A percentile compares a stretch with the other conserved stretches of the same genome.
Conservation (phyloP, 2,329 filamentous ascomycete genomes). For the Aspergillus tamarii region DNA sequence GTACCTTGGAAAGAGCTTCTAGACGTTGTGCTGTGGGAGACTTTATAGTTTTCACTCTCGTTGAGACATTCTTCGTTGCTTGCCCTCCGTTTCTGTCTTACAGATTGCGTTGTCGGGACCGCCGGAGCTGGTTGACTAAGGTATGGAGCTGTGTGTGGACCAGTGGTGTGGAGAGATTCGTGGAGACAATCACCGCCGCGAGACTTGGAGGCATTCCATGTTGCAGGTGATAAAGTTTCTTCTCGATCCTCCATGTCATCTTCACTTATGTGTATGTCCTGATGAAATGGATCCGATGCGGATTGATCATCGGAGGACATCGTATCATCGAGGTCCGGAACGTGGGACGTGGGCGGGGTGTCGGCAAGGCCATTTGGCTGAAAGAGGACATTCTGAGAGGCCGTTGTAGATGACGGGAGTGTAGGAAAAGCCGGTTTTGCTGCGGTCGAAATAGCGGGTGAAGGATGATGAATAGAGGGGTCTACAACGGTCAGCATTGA, state of each 20-base stretch:
- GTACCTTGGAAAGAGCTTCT: conserved; percentile 13
- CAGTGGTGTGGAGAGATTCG: conserved; percentile 18
- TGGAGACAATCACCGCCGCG: conserved; percentile 12
- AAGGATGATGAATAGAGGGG: conserved; percentile 13
- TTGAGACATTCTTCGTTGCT: background rate
- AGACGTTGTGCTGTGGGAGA: background rate
- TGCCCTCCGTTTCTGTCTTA: conserved; percentile 18
- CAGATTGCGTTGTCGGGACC: conserved; percentile 14
- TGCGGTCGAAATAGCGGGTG: conserved; percentile 10
- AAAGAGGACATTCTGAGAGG: conserved; percentile 19
- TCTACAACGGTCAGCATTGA: conserved; percentile 19
- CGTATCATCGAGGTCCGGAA: conserved; percentile 30
- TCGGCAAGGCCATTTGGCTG: conserved; percentile 24
- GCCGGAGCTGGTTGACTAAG: conserved; percentile 16
- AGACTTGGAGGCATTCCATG: conserved; percentile 1
- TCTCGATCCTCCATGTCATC: conserved; percentile 23
- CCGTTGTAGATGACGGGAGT: conserved; percentile 10
- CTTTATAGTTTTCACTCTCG: conserved; percentile 2
- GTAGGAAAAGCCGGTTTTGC: conserved; percentile 12
- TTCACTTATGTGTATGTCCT: conserved; percentile 32
- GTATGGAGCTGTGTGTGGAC: conserved; percentile 10
- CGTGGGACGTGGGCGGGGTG: conserved; percentile 26
- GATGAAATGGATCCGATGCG: conserved; percentile 43
- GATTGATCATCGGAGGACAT: conserved; percentile 38
- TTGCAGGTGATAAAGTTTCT: background rate